Percentiles rank a stretch among this genome's conserved stretches.
Evolutionary conservation across 2,329 filamentous ascomycete genomes (phyloP).

Genomic region (Aspergillus sclerotialis): DNA sequence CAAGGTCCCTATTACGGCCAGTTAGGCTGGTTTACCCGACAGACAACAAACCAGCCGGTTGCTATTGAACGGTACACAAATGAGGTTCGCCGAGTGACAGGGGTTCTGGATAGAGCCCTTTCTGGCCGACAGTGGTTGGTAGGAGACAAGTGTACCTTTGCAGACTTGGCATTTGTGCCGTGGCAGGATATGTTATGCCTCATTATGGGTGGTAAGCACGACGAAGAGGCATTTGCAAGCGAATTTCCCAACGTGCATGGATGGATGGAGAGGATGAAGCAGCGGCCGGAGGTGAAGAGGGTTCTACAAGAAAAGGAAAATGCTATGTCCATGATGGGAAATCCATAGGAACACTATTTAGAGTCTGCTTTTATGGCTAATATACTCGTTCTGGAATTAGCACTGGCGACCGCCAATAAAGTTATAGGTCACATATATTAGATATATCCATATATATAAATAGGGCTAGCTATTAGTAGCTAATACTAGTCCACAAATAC

Average conservation of each 20-base stretch:
- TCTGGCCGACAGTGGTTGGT: slow-evolving; percentile 30
- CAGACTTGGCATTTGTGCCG: slow-evolving; percentile 33
- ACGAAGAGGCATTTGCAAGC: background rate
- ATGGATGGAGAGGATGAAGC: background rate
- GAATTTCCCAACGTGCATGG: background rate
- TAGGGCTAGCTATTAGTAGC: no score
- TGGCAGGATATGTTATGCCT: slow-evolving; percentile 19
- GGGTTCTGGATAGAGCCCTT: slow-evolving; percentile 37
- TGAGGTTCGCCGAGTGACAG: slow-evolving; percentile 36
- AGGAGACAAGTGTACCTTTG: slow-evolving; percentile 36
- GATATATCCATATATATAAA: no score
- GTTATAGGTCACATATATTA: no score
- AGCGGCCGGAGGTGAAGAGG: background rate
- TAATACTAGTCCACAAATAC: no score
- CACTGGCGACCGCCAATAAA: no score
- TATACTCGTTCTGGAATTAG: no score
- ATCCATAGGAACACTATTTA: no score
- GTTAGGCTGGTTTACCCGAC: slow-evolving; percentile 33
- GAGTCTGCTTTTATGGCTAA: no score
- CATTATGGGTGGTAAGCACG: slow-evolving; percentile 3
- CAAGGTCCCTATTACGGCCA: slow-evolving; percentile 44
- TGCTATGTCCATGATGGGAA: background rate
- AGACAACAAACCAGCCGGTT: slow-evolving; percentile 33
- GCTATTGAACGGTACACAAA: slow-evolving; percentile 37
- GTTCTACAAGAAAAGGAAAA: background rate